Evolutionary conservation across 2,329 filamentous ascomycete genomes (phyloP).

Genomic region (Trichoderma sp.): DNA sequence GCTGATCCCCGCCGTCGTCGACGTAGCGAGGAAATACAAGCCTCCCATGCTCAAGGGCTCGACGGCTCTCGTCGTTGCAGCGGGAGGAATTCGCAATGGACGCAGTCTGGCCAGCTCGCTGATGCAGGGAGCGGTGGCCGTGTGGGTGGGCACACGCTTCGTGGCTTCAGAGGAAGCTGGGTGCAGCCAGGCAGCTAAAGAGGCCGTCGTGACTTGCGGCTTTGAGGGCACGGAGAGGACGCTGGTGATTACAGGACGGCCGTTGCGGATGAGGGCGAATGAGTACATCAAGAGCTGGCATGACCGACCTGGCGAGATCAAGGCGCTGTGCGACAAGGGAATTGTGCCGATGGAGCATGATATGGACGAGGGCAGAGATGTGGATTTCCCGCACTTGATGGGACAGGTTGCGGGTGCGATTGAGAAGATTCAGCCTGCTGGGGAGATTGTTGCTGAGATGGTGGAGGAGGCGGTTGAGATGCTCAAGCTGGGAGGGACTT

Average conservation of each 20-base stretch:
- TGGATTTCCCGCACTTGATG: slow-evolving; percentile 90
- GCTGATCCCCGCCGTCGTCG: slow-evolving; percentile 82
- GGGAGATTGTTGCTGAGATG: slow-evolving; percentile 88
- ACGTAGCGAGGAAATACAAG: slow-evolving; percentile 73
- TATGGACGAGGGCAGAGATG: slow-evolving; percentile 76
- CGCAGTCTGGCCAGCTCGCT: slow-evolving; percentile 76
- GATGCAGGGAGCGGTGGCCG: slow-evolving; percentile 84
- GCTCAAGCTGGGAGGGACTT: slow-evolving; percentile 62
- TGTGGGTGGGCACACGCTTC: slow-evolving; percentile 94
- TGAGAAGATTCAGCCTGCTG: slow-evolving; percentile 74
- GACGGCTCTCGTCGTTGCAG: slow-evolving; percentile 79
- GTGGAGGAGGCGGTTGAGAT: slow-evolving; percentile 71
- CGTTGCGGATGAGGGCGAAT: slow-evolving; percentile 78
- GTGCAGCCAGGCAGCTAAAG: slow-evolving; percentile 79
- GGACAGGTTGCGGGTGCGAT: slow-evolving; percentile 87
- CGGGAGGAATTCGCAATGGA: slow-evolving; percentile 84
- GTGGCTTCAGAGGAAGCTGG: slow-evolving; percentile 81
- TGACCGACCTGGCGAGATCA: slow-evolving; percentile 70
- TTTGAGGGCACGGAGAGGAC: slow-evolving; percentile 82
- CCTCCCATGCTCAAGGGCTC: slow-evolving; percentile 69
- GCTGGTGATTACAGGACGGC: slow-evolving; percentile 78
- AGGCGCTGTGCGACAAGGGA: slow-evolving; percentile 71
- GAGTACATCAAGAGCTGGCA: slow-evolving; percentile 86
- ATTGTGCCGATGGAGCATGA: slow-evolving; percentile 82
- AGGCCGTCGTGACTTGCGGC: slow-evolving; percentile 75